A percentile compares a stretch with the other conserved stretches of the same genome.
phyloP scores from a whole-genome alignment of 2,329 filamentous ascomycete species.

The Monosporascus cannonballus region DNA sequence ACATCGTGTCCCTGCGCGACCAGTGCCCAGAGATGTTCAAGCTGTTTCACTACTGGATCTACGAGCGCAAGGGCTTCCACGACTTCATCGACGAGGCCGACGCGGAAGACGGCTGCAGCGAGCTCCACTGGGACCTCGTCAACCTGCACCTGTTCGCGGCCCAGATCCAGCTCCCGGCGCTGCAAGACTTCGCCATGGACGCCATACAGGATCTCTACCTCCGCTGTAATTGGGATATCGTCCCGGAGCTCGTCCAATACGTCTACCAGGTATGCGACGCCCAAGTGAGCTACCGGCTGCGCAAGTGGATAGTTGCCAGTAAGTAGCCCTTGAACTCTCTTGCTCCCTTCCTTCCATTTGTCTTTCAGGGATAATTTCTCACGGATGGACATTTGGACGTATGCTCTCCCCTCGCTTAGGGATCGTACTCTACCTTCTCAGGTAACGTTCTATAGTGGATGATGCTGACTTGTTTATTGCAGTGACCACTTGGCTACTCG shows the following conservation, averaged over 20 bases:
- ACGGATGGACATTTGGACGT: no score
- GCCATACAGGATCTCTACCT: constrained; percentile 54
- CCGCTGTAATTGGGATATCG: constrained; percentile 52
- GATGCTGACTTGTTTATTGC: background rate
- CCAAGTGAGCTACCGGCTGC: constrained; percentile 43
- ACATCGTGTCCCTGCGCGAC: constrained; percentile 23
- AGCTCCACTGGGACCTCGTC: constrained; percentile 50
- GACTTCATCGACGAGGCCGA: constrained; percentile 21
- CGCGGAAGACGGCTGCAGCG: constrained; percentile 21
- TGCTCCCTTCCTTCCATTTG: no score
- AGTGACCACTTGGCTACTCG: constrained; percentile 50
- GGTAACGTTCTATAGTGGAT: no score
- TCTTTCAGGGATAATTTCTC: background rate
- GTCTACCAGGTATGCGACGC: constrained; percentile 49
- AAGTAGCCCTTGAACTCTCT: background rate
- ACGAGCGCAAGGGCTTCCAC: constrained; percentile 20
- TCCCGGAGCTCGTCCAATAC: constrained; percentile 42
- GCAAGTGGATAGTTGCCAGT: constrained; percentile 53
- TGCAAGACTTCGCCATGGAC: constrained; percentile 54
- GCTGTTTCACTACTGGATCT: constrained; percentile 28
- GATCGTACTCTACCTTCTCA: no score
- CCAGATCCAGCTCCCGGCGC: constrained; percentile 38
- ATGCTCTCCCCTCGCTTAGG: no score
- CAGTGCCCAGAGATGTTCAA: constrained; percentile 28
- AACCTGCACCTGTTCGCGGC: constrained; percentile 53